Conservation (phyloP, 306 rosid species). For the Ammopiptanthus mongolicus region DNA sequence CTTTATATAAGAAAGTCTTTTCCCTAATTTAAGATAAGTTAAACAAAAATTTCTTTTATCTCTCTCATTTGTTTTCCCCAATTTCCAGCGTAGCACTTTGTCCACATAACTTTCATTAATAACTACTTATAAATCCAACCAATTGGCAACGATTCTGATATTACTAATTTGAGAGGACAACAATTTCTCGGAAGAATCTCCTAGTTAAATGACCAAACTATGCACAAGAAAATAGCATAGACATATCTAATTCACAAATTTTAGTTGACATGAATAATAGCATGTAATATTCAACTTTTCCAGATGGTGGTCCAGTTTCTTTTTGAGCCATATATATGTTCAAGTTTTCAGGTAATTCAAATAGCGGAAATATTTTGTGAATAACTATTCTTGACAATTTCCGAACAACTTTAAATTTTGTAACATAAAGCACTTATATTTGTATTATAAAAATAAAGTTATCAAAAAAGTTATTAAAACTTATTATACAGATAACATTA, state of each 20-base stretch:
- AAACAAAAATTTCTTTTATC: too few species aligned
- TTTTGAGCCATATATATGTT: background rate
- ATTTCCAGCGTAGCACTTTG: too few species aligned
- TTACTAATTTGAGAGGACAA: background rate
- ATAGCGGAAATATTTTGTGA: too few species aligned
- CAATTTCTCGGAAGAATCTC: background rate
- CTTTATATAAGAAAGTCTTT: too few species aligned
- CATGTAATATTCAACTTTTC: conserved; percentile 1
- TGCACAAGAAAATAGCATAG: background rate
- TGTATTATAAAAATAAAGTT: too few species aligned
- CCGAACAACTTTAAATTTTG: too few species aligned
- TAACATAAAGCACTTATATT: too few species aligned
- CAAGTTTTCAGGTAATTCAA: background rate
- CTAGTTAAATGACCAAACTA: conserved; percentile 14
- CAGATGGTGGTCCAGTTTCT: conserved; percentile 39
- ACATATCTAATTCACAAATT: background rate
- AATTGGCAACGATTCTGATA: background rate
- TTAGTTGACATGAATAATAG: background rate
- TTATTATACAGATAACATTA: too few species aligned
- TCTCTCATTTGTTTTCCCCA: too few species aligned
- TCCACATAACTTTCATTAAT: background rate
- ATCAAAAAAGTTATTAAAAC: too few species aligned
- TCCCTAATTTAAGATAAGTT: too few species aligned
- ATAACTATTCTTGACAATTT: too few species aligned
- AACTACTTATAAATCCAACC: background rate